Evolutionary conservation across 78 protist genomes (phyloP), one percentile per base, ranked within the genome.

Genomic region (Goniomonas avonlea): DNA sequence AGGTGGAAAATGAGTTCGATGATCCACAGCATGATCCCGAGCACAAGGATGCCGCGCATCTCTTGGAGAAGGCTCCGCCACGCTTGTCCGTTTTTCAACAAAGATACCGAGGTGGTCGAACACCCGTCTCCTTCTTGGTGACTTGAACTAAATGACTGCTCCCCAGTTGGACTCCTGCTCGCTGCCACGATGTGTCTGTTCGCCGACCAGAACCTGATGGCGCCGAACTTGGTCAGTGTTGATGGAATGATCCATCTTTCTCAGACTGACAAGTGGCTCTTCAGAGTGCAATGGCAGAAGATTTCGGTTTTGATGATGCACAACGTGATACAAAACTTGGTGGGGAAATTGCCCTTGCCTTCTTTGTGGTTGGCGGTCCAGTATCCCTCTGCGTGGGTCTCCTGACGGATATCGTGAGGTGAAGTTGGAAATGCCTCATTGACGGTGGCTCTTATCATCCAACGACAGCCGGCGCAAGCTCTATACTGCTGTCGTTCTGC

Each of bases 151-250:
- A 13, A 13, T 9, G 25, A 13, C 25, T 45, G 25, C 25, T 13
- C 25, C 53, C 25, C 9, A 17, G 13, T 45, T 9, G 9, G 9
- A 45, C 13, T 45, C 25, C 53, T 45, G 53, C 9, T 45, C 25
- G 13, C 53, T 45, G 13, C 13, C 53, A 45, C 53, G 13, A 9
- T 45, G 25, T 45, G 9, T 45, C 53, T 45, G 25, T 17, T 17
- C 13, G 25, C 13, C 37, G 71, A 63, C 45, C 71, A 63, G 45
- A 63, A 63, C 71, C 7, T 63, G 2, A 63, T 63, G 11, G 71
- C 71, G 21, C 71, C 71, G 71, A 63, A 63, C 25, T 43, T 63
- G 47, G n/a, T n/a, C n/a, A n/a, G n/a, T n/a, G n/a, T n/a, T n/a
- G n/a, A n/a, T n/a, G n/a, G n/a, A n/a, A n/a, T n/a, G n/a, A n/a